Evolutionary conservation across 257 asterid genomes (phyloP), one percentile per base, ranked within the genome.

Genomic region (Mentha longifolia): DNA sequence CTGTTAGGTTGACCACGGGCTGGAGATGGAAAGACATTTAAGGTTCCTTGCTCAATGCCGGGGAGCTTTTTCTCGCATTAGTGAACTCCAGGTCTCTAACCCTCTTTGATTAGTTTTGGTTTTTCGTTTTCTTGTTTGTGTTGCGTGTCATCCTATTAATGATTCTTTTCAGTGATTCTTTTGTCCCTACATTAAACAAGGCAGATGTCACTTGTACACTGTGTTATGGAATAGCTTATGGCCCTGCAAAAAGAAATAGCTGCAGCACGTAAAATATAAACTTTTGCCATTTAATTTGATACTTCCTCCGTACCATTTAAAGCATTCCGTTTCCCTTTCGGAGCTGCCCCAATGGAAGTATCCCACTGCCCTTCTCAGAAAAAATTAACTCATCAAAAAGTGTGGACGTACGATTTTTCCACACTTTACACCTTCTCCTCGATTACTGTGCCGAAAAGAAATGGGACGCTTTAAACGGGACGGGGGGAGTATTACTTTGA

Each of bases 11-110:
- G 96, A 90, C 76, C 82, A 81, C 71, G 97, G 87, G 62, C 74
- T 67, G 12, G 84, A 92, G 60, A 60, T 83, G 33, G 87, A 88
- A 78, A 83, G 76, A 74, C 88, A 88, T 73, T 88, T 92, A 71
- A 82, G 87, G 63, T 92, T 92, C 78, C 86, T 92, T 66, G 82
- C 83, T 76, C 89, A 84, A 71, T 89, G 95, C 60, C 97, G 97
- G 35, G 94, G 92, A 82, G 90, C 91, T 81, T 90, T 92, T 88
- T 80, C 88, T 51, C 68, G 83, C 83, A 84, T 86, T 74, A 78
- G 58, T 45, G 89, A 85, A 71, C 87, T 92, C 79, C 92, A 90
- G 98, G 98, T 92, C 61, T 70, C 65, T 41, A 28, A 9, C 61
- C 56, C 71, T 61, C 37, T 41, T 49, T 28, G 10, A 63, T 43